Evolutionary conservation across 2,329 filamentous ascomycete species (phyloP).

Genomic region (Sordariomycetes sp.): DNA sequence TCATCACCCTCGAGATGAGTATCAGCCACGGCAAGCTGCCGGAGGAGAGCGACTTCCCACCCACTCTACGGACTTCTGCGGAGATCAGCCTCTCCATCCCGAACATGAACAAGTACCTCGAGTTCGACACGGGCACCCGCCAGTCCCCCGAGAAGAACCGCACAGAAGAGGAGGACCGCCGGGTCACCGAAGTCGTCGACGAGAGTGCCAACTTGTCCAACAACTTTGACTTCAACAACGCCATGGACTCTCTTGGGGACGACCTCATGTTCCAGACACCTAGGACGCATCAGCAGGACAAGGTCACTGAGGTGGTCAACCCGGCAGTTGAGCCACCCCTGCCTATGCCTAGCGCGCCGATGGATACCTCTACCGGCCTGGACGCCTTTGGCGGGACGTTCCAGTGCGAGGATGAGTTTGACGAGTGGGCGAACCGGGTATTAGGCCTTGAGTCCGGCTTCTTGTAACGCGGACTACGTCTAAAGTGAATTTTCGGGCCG

Average conservation of each 20-base stretch:
- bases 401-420: neutral
- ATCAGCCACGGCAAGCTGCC: conserved; percentile 26
- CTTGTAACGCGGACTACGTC: too few species aligned
- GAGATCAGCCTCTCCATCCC: neutral
- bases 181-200: neutral
- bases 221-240: neutral
- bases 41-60: conserved; percentile 25
- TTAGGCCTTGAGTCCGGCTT: neutral
- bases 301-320: neutral
- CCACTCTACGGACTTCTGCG: conserved; percentile 16
- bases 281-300: neutral
- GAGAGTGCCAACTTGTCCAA: neutral
- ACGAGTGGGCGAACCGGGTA: neutral
- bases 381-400: neutral
- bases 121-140: neutral
- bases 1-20: conserved; percentile 27
- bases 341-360: neutral
- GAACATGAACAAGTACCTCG: neutral
- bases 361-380: neutral
- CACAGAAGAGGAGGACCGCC: neutral
- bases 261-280: neutral
- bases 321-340: neutral
- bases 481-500: too few species aligned
- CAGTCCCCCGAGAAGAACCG: neutral
- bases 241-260: neutral